Evolutionary conservation across 257 asterid genomes (phyloP).

Genomic region (Handroanthus guayacan): DNA sequence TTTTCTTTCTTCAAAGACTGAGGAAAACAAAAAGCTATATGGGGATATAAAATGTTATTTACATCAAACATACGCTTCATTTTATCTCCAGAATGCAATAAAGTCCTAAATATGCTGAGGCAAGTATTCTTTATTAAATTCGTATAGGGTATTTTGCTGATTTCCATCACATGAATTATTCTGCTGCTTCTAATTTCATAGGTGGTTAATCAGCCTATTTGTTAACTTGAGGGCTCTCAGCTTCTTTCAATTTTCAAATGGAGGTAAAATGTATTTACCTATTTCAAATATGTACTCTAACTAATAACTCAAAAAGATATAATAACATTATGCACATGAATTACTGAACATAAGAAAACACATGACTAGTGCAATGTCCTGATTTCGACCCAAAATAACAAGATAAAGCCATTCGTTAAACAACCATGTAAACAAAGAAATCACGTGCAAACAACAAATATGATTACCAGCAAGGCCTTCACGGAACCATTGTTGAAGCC

Average conservation of each 20-base stretch:
- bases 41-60: no score
- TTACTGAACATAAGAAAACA: neutral
- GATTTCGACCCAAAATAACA: slow-evolving; percentile 5
- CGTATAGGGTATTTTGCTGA: neutral
- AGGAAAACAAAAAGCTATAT: neutral
- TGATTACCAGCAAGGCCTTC: slow-evolving; percentile 94
- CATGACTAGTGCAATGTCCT: neutral
- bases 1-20: no score
- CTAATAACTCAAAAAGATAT: no score
- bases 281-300: no score
- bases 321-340: no score
- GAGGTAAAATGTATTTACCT: no score
- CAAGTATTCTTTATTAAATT: neutral
- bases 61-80: neutral
- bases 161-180: neutral
- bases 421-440: slow-evolving; percentile 8
- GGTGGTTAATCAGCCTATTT: neutral
- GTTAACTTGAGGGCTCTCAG: neutral
- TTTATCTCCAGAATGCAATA: neutral
- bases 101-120: neutral
- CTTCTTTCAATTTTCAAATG: neutral
- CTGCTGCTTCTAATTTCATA: neutral
- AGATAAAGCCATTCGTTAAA: neutral
- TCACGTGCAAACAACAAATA: neutral
- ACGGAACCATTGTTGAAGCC: slow-evolving; percentile 93